These are phyloP conservation scores for Penicillium bialowiezense DNA, from an alignment of 495 filamentous ascomycete species.

Conservation along the genomic window DNA sequence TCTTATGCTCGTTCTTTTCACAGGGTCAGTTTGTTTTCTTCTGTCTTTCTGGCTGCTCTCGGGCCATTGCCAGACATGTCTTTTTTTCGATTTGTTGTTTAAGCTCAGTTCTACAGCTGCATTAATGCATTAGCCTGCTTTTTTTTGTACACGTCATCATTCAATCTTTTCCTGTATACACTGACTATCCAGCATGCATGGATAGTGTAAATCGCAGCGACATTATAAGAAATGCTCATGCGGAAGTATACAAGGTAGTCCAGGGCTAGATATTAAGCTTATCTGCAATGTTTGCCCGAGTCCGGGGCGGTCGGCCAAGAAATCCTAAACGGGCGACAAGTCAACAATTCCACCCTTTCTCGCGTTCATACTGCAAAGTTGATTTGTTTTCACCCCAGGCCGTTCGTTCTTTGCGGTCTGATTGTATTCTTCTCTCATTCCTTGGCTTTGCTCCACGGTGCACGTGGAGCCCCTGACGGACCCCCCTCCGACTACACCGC, in stretches of 20 bases:
- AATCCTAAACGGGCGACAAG: conserved; percentile 12
- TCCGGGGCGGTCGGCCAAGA: conserved; percentile 16
- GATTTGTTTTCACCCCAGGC: neutral
- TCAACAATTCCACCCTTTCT: conserved; percentile 13
- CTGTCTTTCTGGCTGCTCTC: neutral
- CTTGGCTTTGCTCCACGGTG: conserved; percentile 9
- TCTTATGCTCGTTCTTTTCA: conserved; percentile 10
- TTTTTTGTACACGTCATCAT: neutral
- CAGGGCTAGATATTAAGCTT: conserved; percentile 8
- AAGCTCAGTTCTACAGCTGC: neutral
- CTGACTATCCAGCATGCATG: too few species aligned
- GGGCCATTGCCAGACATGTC: neutral
- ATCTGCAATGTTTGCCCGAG: conserved; percentile 10
- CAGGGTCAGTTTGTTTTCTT: conserved; percentile 10
- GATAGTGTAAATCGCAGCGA: too few species aligned
- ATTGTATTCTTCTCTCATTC: neutral
- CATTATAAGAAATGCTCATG: too few species aligned
- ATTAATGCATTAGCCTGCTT: neutral
- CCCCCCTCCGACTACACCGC: conserved; percentile 21
- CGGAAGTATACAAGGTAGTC: too few species aligned
- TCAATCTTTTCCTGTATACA: too few species aligned
- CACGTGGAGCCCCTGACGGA: conserved; percentile 22
- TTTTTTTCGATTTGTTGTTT: neutral
- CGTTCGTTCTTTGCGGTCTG: conserved; percentile 4
- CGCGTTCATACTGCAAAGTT: neutral